Conservation (phyloP, 768 basidiomycete species). For the Tricholoma matsutake region DNA sequence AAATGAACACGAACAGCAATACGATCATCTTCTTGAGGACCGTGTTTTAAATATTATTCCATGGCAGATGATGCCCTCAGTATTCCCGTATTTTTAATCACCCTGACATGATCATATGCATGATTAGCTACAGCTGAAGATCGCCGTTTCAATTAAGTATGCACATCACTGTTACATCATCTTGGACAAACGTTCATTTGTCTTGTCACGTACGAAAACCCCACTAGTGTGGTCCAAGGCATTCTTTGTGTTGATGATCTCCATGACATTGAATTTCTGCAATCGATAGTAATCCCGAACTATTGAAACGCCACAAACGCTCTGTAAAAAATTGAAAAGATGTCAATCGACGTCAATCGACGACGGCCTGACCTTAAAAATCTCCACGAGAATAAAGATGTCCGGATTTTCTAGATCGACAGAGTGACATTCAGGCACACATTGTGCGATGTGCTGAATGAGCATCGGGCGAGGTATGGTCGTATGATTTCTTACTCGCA, state of each 20-base stretch:
- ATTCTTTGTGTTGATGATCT: slow-evolving; percentile 55
- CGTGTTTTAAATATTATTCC: neutral
- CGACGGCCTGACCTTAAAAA: slow-evolving; percentile 65
- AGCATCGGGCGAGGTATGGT: slow-evolving; percentile 56
- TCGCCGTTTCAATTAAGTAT: neutral
- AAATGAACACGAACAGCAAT: neutral
- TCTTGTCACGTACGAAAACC: neutral
- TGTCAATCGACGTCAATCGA: neutral
- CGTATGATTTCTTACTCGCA: slow-evolving; percentile 74
- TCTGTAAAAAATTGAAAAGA: slow-evolving; percentile 38
- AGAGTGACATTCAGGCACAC: slow-evolving; percentile 62
- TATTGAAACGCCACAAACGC: slow-evolving; percentile 71
- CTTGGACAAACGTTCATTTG: neutral
- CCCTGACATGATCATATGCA: neutral
- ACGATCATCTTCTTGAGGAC: neutral
- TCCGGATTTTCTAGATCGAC: slow-evolving; percentile 70
- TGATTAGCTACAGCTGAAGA: neutral
- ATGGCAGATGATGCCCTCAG: neutral
- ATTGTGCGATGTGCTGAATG: slow-evolving; percentile 67
- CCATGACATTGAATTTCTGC: slow-evolving; percentile 79
- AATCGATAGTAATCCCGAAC: slow-evolving; percentile 68
- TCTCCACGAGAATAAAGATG: slow-evolving; percentile 73
- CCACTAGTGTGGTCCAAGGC: slow-evolving; percentile 18
- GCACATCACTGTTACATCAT: neutral
- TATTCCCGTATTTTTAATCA: neutral